Evolutionary conservation across 2,329 filamentous ascomycete genomes (phyloP).

Genomic region (Penicillium vulpinum): DNA sequence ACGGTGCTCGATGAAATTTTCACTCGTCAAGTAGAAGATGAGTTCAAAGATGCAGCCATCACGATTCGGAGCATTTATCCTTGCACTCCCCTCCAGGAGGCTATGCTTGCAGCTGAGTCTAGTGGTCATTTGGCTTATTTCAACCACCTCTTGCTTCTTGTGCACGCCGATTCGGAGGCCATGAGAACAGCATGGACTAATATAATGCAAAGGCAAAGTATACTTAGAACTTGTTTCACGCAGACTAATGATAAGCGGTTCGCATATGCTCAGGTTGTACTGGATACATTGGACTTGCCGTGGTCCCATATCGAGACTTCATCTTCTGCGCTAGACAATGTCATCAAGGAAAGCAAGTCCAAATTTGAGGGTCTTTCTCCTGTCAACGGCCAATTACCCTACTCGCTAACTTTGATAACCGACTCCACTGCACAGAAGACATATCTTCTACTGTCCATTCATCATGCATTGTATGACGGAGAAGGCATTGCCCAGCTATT

Average conservation of each 20-base stretch:
- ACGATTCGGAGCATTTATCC: slow-evolving; percentile 63
- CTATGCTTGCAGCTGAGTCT: slow-evolving; percentile 69
- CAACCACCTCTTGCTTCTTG: slow-evolving; percentile 68
- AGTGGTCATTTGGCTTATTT: slow-evolving; percentile 60
- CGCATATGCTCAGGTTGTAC: slow-evolving; percentile 71
- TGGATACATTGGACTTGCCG: slow-evolving; percentile 50
- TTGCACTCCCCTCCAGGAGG: slow-evolving; percentile 84
- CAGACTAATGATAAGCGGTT: slow-evolving; percentile 60
- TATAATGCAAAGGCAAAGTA: slow-evolving; percentile 68
- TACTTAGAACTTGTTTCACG: slow-evolving; percentile 75
- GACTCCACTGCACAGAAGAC: slow-evolving; percentile 9
- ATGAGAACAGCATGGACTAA: slow-evolving; percentile 63
- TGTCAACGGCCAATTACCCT: slow-evolving; percentile 30
- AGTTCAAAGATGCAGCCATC: slow-evolving; percentile 35
- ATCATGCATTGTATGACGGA: slow-evolving; percentile 87
- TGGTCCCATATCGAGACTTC: slow-evolving; percentile 52
- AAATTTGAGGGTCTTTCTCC: slow-evolving; percentile 20
- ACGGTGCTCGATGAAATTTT: slow-evolving; percentile 29
- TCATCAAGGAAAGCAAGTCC: slow-evolving; percentile 49
- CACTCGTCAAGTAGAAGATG: slow-evolving; percentile 30
- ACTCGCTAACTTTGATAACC: slow-evolving; percentile 28
- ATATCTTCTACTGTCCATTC: slow-evolving; percentile 55
- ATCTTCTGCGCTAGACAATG: slow-evolving; percentile 30
- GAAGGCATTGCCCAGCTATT: slow-evolving; percentile 71
- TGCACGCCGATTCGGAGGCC: slow-evolving; percentile 52